Evolutionary conservation across 352 stramenopile genomes (phyloP), one percentile per base, ranked within the genome.

Genomic region (Thraustotheca clavata): DNA sequence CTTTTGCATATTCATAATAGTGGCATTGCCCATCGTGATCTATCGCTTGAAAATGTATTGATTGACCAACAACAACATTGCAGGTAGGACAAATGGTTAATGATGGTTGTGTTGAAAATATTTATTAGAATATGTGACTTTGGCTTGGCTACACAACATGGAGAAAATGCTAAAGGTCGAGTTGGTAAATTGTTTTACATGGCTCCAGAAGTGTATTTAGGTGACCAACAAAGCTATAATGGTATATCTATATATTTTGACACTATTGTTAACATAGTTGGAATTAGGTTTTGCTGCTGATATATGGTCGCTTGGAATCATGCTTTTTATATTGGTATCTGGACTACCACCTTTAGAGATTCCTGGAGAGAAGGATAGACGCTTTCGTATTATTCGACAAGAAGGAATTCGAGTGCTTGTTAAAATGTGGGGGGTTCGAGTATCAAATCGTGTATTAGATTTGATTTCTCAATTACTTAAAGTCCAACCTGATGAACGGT

Each of bases 101-200:
- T n/a, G n/a, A n/a, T n/a, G n/a, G 26, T 35, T 18, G 43, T 20
- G 24, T 14, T 40, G 27, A 26, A 46, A 16, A 5, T 38, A 26
- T n/a, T 29, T 33, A 20, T 2, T 40, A 65, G 57, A 33, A 65
- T 65, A 65, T 65, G 57, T 20, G 79, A 88, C 59, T 84, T 88
- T 69, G 79, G 79, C 6, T 70, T 88, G 16, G 70, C 79, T 43
- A 76, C 69, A 41, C 71, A 74, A 31, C 43, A 68, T 1, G 79
- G 77, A 3, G 62, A 59, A 0, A 48, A 57, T 55, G 83, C 75
- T 65, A 40, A 34, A 18, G 77, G 77, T 0, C 69, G 77, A 11
- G 79, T 85, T 11, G 79, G 79, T 11, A 86, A 86, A 52, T 36
- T 69, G 16, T 82, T 86, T 62, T 88, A 86, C 59, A 86, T 88